phyloP scores from a whole-genome alignment of 176 grass and related monocot genomes.

The Microstegium vimineum region DNA sequence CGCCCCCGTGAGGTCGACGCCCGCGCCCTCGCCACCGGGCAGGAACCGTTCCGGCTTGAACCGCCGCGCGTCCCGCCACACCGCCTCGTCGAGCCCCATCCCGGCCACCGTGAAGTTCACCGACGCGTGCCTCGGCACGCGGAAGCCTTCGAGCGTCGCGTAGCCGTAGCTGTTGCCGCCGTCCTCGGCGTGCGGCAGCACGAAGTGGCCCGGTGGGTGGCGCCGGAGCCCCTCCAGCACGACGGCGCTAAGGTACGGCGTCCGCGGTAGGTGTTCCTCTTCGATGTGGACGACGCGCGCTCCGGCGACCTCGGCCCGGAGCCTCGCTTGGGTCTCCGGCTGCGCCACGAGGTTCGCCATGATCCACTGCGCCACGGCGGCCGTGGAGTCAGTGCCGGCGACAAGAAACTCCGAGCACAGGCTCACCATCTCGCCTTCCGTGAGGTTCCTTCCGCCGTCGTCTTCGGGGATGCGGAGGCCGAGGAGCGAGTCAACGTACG shows the following conservation, averaged over 20 bases:
- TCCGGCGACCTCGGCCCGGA: constrained; percentile 4
- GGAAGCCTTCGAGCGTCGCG: not conserved
- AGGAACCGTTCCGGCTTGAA: constrained; percentile 12
- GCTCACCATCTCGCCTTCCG: constrained; percentile 39
- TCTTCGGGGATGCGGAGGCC: not conserved
- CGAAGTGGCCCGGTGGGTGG: constrained; percentile 19
- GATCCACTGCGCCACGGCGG: constrained; percentile 37
- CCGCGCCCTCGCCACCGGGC: constrained; percentile 3
- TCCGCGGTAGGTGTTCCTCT: constrained; percentile 29
- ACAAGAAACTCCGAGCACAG: constrained; percentile 41
- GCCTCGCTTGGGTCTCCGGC: constrained; percentile 14
- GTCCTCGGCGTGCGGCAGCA: not conserved
- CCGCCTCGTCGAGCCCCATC: not conserved
- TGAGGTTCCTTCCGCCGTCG: not conserved
- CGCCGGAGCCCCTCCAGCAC: constrained; percentile 8
- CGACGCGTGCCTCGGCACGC: not conserved
- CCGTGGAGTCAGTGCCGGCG: constrained; percentile 37
- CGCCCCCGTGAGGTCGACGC: not conserved
- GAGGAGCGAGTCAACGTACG: constrained; percentile 21
- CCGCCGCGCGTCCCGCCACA: not conserved
- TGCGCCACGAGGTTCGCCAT: constrained; percentile 42
- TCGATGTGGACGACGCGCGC: not conserved
- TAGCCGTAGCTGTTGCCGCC: not conserved
- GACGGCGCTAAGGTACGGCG: constrained; percentile 39
- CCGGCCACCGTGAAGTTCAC: not conserved